Percentiles rank a stretch among this genome's conserved stretches.
phyloP scores from a whole-genome alignment of 805 yeast species.

The Yarrowia porcina region DNA sequence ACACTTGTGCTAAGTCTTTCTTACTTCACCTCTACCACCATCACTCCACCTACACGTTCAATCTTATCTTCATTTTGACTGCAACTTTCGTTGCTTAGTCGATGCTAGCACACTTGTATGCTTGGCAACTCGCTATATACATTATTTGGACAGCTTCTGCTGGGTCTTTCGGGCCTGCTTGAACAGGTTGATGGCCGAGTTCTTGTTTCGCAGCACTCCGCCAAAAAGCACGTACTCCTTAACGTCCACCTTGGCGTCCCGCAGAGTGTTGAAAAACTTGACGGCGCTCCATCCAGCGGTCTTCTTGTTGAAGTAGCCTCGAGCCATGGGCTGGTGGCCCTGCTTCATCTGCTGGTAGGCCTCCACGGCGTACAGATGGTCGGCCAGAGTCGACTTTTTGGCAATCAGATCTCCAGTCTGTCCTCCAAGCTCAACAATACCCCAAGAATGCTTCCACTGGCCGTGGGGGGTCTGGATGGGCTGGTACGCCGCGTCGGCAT shows the following conservation, averaged over 20 bases:
- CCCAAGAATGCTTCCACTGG: slow-evolving; percentile 22
- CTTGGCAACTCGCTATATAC: background rate
- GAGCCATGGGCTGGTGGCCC: slow-evolving; percentile 15
- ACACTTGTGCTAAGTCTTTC: too few relatives aligned
- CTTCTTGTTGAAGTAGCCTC: slow-evolving; percentile 14
- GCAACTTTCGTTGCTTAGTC: too few relatives aligned
- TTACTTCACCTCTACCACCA: too few relatives aligned
- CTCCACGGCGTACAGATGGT: slow-evolving; percentile 17
- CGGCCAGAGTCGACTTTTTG: slow-evolving; percentile 17
- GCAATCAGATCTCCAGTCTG: background rate
- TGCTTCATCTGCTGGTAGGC: slow-evolving; percentile 18
- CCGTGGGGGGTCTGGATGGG: slow-evolving; percentile 7
- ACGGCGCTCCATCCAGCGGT: slow-evolving; percentile 9
- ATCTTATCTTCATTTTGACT: too few relatives aligned
- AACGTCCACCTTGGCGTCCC: slow-evolving; percentile 12
- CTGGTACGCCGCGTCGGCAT: slow-evolving; percentile 9
- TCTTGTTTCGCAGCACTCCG: background rate
- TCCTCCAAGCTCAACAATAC: background rate
- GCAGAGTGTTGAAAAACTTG: background rate
- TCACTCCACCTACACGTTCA: too few relatives aligned
- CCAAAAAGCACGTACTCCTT: slow-evolving; percentile 12
- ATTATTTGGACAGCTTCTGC: background rate
- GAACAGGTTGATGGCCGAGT: background rate
- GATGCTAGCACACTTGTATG: background rate
- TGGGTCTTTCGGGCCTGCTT: background rate